phyloP scores from a whole-genome alignment of 768 basidiomycete species.

The Suillus fuscotomentosus region DNA sequence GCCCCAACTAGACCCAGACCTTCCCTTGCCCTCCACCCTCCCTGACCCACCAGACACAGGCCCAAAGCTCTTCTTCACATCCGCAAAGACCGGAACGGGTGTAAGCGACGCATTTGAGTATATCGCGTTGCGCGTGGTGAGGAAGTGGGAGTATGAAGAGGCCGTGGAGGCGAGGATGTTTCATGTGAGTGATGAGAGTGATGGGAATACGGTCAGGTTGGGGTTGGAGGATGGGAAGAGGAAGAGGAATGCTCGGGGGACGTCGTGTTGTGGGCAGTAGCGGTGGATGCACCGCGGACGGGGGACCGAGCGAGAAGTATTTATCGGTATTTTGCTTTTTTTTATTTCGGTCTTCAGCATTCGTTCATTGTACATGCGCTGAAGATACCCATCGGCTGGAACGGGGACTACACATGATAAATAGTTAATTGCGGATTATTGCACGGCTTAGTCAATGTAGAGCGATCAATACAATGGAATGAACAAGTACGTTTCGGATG shows the following conservation, averaged over 20 bases:
- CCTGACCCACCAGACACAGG: slow-evolving; percentile 42
- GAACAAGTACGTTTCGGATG: no score
- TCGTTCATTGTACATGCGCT: neutral
- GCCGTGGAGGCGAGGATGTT: slow-evolving; percentile 44
- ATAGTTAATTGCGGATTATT: no score
- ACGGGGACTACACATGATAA: neutral
- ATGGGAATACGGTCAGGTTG: slow-evolving; percentile 37
- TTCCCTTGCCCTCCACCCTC: neutral
- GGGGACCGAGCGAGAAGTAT: neutral
- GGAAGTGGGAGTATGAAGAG: slow-evolving; percentile 68
- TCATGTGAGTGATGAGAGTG: slow-evolving; percentile 37
- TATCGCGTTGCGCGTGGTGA: slow-evolving; percentile 60
- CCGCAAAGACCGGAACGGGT: slow-evolving; percentile 75
- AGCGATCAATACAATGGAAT: no score
- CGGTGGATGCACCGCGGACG: neutral
- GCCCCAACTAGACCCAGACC: neutral
- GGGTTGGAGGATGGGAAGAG: slow-evolving; percentile 18
- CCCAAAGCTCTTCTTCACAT: slow-evolving; percentile 71
- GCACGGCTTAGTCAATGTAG: no score
- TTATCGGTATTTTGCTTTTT: neutral
- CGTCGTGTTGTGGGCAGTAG: slow-evolving; percentile 22
- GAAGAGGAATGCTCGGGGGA: slow-evolving; percentile 7
- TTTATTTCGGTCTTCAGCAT: neutral
- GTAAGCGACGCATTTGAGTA: slow-evolving; percentile 77
- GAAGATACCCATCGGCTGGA: neutral